Conservation (phyloP, 1,284 basidiomycete genomes). For the Tilletia horrida region DNA sequence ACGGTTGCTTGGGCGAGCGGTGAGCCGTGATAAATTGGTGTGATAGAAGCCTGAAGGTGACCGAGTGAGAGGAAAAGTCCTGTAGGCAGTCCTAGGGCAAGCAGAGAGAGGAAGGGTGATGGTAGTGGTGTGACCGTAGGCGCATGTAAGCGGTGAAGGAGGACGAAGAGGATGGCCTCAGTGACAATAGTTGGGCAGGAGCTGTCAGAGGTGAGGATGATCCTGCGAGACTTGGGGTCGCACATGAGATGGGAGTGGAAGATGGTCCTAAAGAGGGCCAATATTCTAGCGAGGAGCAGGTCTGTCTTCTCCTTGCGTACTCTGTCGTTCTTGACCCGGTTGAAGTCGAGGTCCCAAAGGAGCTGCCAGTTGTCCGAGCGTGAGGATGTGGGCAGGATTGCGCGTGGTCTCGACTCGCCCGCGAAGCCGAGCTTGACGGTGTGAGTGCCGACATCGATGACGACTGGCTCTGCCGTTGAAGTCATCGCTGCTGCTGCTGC, state of each 20-base stretch:
- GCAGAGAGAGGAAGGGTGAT: constrained; percentile 75
- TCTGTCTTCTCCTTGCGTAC: constrained; percentile 31
- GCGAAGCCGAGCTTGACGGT: constrained; percentile 47
- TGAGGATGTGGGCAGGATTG: background rate
- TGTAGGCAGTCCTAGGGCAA: constrained; percentile 80
- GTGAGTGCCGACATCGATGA: constrained; percentile 46
- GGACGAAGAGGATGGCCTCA: constrained; percentile 74
- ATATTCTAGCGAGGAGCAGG: constrained; percentile 35
- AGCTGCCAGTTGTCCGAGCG: background rate
- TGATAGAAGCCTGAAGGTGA: constrained; percentile 78
- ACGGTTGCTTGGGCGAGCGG: constrained; percentile 24
- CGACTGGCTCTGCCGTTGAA: constrained; percentile 35
- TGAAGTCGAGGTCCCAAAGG: constrained; percentile 42
- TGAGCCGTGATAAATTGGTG: constrained; percentile 63
- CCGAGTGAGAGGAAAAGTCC: constrained; percentile 90
- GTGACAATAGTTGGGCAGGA: constrained; percentile 80
- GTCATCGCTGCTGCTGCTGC: background rate
- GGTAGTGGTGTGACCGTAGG: constrained; percentile 26
- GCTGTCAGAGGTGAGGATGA: constrained; percentile 86
- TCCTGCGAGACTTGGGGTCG: constrained; percentile 87
- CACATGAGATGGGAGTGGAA: constrained; percentile 74
- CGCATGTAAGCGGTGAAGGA: constrained; percentile 85
- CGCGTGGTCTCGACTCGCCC: constrained; percentile 46
- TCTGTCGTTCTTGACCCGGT: constrained; percentile 28
- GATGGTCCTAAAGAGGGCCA: constrained; percentile 33